Percentiles rank a stretch among this genome's conserved stretches.
phyloP scores from a whole-genome alignment of 306 rosid genomes.

The Trichosanthes truncata region DNA sequence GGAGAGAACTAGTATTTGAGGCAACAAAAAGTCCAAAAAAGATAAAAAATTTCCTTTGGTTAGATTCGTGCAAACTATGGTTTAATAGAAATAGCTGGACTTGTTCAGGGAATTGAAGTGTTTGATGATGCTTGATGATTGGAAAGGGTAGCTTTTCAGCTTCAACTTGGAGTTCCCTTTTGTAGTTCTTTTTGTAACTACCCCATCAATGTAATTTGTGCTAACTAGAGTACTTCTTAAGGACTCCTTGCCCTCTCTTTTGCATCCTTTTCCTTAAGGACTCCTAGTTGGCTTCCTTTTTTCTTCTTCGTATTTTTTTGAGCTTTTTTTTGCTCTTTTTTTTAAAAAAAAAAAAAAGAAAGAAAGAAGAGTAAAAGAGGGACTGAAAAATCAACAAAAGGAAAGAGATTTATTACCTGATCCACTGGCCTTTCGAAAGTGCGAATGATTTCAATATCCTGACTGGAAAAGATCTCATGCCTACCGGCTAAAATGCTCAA shows the following conservation, averaged over 20 bases:
- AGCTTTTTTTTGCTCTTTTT: no score
- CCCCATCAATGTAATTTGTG: not conserved
- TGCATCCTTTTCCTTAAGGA: not conserved
- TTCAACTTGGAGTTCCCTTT: not conserved
- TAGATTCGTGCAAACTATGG: not conserved
- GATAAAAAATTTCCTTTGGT: no score
- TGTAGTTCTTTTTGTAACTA: no score
- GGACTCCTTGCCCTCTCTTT: not conserved
- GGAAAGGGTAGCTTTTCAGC: no score
- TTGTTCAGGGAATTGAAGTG: not conserved
- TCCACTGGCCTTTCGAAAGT: not conserved
- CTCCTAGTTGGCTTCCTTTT: no score
- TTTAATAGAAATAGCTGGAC: not conserved
- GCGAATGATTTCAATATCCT: not conserved
- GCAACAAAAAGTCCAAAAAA: not conserved
- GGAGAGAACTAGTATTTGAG: not conserved
- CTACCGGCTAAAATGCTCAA: constrained; percentile 16
- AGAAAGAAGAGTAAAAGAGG: not conserved
- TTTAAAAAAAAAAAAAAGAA: no score
- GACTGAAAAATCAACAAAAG: not conserved
- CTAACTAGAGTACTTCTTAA: not conserved
- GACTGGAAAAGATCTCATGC: constrained; percentile 5
- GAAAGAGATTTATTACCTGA: not conserved
- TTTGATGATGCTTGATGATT: not conserved
- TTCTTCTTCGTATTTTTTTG: no score